These are phyloP conservation scores for Penstemon barbatus DNA, from an alignment of 257 asterid species.

Conservation along the genomic window DNA sequence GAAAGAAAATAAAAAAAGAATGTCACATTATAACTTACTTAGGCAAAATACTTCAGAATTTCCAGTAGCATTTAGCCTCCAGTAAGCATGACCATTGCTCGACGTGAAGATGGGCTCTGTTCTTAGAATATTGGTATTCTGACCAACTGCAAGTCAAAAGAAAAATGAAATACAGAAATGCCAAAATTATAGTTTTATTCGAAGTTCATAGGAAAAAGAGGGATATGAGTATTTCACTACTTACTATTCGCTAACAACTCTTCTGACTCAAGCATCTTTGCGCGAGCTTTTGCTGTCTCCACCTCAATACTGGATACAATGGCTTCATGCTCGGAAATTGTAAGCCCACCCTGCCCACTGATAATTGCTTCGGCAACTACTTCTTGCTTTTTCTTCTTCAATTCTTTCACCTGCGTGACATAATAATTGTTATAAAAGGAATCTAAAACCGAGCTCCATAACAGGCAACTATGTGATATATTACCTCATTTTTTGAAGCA, in stretches of 20 bases:
- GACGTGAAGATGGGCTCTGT: slow-evolving; percentile 41
- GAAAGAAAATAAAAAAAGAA: background rate
- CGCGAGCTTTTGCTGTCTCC: slow-evolving; percentile 58
- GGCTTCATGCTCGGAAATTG: slow-evolving; percentile 60
- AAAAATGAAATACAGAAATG: background rate
- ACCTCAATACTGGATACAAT: slow-evolving; percentile 44
- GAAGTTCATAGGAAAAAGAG: background rate
- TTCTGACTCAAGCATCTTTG: slow-evolving; percentile 54
- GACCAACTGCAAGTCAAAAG: slow-evolving; percentile 38
- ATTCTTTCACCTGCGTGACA: slow-evolving; percentile 56
- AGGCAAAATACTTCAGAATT: slow-evolving; percentile 53
- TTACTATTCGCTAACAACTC: slow-evolving; percentile 44
- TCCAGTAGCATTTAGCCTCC: slow-evolving; percentile 50
- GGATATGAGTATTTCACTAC: slow-evolving; percentile 30
- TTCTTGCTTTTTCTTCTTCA: slow-evolving; percentile 60
- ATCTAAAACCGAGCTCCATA: slow-evolving; percentile 11
- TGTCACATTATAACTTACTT: slow-evolving; percentile 41
- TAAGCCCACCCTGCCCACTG: slow-evolving; percentile 52
- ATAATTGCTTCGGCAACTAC: slow-evolving; percentile 53
- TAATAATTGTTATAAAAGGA: background rate
- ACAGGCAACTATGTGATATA: slow-evolving; percentile 1
- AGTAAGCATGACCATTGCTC: slow-evolving; percentile 48
- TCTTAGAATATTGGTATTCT: slow-evolving; percentile 49
- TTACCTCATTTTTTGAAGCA: slow-evolving; percentile 69
- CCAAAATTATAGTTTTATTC: background rate